These are phyloP conservation scores for Blakeslea trispora DNA, from an alignment of 371 early-diverging fungal genomes.

Conservation along the genomic window DNA sequence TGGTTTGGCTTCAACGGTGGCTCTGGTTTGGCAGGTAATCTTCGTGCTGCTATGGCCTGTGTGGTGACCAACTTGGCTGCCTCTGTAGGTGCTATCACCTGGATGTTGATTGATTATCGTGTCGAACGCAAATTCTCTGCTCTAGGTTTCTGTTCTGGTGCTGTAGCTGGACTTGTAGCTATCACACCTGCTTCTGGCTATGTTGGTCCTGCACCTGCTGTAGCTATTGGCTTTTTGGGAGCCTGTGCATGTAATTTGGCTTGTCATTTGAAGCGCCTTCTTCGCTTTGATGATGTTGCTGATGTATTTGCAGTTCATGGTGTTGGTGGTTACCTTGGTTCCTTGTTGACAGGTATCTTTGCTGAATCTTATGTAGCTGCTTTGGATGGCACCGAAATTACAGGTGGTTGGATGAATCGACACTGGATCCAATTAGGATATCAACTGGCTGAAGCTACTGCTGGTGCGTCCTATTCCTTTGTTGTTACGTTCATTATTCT, in stretches of 20 bases:
- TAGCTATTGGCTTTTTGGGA: constrained; percentile 78
- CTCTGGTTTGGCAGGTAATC: constrained; percentile 77
- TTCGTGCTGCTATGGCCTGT: constrained; percentile 85
- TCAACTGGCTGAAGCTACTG: constrained; percentile 78
- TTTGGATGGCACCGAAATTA: constrained; percentile 72
- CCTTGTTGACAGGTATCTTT: constrained; percentile 88
- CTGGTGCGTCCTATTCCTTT: constrained; percentile 83
- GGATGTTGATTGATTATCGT: constrained; percentile 82
- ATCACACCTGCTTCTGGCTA: constrained; percentile 93
- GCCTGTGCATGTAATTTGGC: constrained; percentile 79
- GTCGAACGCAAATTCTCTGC: constrained; percentile 79
- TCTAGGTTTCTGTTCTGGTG: constrained; percentile 90
- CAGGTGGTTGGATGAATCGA: constrained; percentile 86
- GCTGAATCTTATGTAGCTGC: constrained; percentile 74
- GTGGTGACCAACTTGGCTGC: constrained; percentile 87
- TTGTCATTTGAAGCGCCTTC: constrained; percentile 72
- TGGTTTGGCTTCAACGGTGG: constrained; percentile 93
- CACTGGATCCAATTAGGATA: constrained; percentile 79
- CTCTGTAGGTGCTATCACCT: constrained; percentile 80
- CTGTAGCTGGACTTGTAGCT: constrained; percentile 89
- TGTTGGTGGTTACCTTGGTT: constrained; percentile 85
- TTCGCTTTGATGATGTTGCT: constrained; percentile 88
- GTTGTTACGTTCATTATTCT: constrained; percentile 73
- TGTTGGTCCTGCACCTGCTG: constrained; percentile 81
- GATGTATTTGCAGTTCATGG: constrained; percentile 91